phyloP scores from a whole-genome alignment of 768 basidiomycete genomes.

The Amanita fuliginea region DNA sequence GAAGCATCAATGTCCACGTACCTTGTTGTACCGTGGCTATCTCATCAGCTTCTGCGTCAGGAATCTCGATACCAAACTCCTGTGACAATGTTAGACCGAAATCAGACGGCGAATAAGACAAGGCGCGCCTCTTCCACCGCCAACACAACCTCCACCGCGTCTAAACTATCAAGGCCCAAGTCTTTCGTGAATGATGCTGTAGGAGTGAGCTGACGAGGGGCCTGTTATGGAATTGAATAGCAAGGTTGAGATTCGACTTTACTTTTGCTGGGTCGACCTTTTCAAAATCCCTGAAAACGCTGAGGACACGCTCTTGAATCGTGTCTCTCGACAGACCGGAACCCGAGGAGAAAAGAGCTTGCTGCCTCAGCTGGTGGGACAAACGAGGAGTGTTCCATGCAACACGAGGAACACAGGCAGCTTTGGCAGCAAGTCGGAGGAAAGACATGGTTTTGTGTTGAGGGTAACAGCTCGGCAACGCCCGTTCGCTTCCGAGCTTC shows the following conservation, averaged over 20 bases:
- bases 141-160: conserved; percentile 98
- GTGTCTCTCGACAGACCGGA: conserved; percentile 53
- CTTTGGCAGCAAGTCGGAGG: conserved; percentile 38
- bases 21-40: conserved; percentile 90
- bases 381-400: conserved; percentile 22
- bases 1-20: conserved; percentile 22
- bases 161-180: conserved; percentile 90
- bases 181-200: conserved; percentile 65
- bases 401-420: conserved; percentile 30
- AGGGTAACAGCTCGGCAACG: conserved; percentile 3
- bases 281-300: conserved; percentile 82
- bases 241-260: conserved; percentile 2
- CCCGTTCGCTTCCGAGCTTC: conserved; percentile 3
- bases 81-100: conserved; percentile 19
- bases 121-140: conserved; percentile 80
- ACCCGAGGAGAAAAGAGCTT: conserved; percentile 54
- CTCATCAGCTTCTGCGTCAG: conserved; percentile 91
- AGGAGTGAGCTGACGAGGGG: conserved; percentile 45
- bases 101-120: conserved; percentile 1
- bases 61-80: conserved; percentile 98
- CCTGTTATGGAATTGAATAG: neutral
- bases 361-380: conserved; percentile 27
- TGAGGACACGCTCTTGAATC: conserved; percentile 67
- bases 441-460: conserved; percentile 36
- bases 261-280: conserved; percentile 77